A percentile compares a stretch with the other conserved stretches of the same genome.
Conservation (phyloP, 352 stramenopile genomes). For the Phytophthora rubi region DNA sequence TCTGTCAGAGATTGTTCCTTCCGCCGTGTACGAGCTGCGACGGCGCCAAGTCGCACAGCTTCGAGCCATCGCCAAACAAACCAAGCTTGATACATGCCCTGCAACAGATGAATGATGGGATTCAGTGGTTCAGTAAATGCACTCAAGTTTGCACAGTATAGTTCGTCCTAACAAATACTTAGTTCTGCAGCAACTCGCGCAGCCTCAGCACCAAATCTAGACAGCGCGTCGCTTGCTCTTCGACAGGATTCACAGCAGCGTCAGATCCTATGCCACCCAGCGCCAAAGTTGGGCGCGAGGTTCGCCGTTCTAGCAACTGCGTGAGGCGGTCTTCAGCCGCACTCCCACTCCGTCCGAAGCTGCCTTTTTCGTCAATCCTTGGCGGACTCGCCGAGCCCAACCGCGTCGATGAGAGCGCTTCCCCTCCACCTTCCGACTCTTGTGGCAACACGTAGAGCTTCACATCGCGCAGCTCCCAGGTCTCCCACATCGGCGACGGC, state of each 20-base stretch:
- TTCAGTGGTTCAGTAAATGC: not conserved
- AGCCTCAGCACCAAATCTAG: constrained; percentile 34
- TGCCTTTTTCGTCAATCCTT: constrained; percentile 8
- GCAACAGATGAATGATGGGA: not conserved
- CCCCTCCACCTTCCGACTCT: not conserved
- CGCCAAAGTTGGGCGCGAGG: constrained; percentile 14
- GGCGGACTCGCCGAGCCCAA: not conserved
- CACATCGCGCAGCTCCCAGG: constrained; percentile 60
- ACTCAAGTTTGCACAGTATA: not conserved
- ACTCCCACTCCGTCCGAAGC: constrained; percentile 6
- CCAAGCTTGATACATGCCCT: constrained; percentile 21
- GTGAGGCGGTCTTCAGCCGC: constrained; percentile 18
- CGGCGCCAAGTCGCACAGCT: constrained; percentile 58
- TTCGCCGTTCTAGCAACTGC: constrained; percentile 21
- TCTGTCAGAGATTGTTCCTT: constrained; percentile 51
- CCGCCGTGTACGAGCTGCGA: constrained; percentile 48
- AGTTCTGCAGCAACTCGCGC: constrained; percentile 26
- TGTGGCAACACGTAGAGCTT: constrained; percentile 43
- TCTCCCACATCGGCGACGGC: constrained; percentile 62
- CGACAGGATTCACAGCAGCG: constrained; percentile 9
- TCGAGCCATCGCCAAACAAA: constrained; percentile 35
- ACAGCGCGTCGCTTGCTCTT: constrained; percentile 29
- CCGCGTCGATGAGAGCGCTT: not conserved
- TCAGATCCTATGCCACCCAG: constrained; percentile 1
- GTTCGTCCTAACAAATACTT: not conserved